These are phyloP conservation scores for Fusarium siculi DNA, from an alignment of 2,329 filamentous ascomycete genomes.

Conservation along the genomic window DNA sequence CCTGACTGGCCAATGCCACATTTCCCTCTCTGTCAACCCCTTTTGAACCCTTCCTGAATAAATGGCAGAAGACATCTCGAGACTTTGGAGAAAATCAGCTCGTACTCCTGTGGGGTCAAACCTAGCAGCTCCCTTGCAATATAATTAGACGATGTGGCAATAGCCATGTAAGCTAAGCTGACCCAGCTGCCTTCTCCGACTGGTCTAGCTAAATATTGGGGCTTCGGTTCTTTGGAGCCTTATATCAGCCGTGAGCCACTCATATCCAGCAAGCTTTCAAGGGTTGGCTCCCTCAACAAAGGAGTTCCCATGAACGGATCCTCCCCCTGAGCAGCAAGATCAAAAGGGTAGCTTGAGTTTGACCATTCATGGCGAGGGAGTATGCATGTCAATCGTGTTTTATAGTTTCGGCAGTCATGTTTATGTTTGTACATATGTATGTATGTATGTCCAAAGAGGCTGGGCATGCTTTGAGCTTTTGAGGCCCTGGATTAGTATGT, in stretches of 20 bases:
- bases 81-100: constrained; percentile 12
- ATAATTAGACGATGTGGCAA: constrained; percentile 27
- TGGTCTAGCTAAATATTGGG: constrained; percentile 19
- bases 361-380: not conserved
- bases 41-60: not conserved
- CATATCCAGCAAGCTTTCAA: constrained; percentile 7
- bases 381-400: not conserved
- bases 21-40: not conserved
- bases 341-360: not conserved
- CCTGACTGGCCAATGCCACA: not conserved
- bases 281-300: constrained; percentile 6
- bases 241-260: constrained; percentile 8
- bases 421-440: not conserved
- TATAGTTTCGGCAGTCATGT: not conserved
- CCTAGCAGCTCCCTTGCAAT: constrained; percentile 27
- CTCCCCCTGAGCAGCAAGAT: constrained; percentile 20
- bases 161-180: constrained; percentile 35
- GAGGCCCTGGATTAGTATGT: not conserved
- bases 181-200: constrained; percentile 15
- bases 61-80: not conserved
- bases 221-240: constrained; percentile 1
- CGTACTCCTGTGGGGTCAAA: constrained; percentile 26
- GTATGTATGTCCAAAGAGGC: not conserved
- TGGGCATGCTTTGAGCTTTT: not conserved
- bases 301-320: not conserved